Evolutionary conservation across 495 filamentous ascomycete genomes (phyloP), one percentile per base, ranked within the genome.

Genomic region (Thozetella sp.): DNA sequence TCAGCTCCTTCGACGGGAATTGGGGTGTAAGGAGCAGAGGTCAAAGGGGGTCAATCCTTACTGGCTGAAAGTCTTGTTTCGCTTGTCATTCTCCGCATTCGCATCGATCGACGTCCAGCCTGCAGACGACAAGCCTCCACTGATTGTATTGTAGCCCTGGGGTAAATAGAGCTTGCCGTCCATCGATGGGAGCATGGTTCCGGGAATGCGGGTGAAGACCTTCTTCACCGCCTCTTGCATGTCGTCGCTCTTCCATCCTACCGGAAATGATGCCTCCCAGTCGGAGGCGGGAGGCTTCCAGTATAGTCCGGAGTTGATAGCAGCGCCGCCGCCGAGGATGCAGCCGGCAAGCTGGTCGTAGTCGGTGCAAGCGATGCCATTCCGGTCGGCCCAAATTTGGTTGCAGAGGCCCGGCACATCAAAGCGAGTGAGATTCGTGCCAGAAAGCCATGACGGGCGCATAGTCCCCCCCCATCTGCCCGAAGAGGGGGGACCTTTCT

Each of bases 331-430:
- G 40, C 89, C 89, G 25, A 92, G 83, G 53, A 91, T 79, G 64
- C 89, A 92, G 24, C 86, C 89, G 50, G 86, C 87, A 79, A 87
- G 87, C 57, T 86, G 83, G 54, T 81, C 84, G 19, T 84, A 84
- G 63, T 91, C 86, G 6, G 81, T 80, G 67, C 88, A 90, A 48
- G 81, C 77, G 67, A 86, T 83, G 61, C 78, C 87, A 30, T 70
- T 71, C 24, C 80, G 82, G 62, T 83, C 79, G 40, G 73, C 76
- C 81, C 81, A 89, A 56, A 86, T 87, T 64, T 84, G 79, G 62
- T 84, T 88, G 70, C 84, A 88, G 56, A 91, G 79, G 54, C 89
- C 89, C 1, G 89, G 89, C 15, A 91, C 81, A 66, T 92, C 89
- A 62, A 90, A 89, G 22, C 86, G 79, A 34, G 88, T 91, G 43